phyloP scores from a whole-genome alignment of 2,329 filamentous ascomycete genomes.

The Lachnellula occidentalis region DNA sequence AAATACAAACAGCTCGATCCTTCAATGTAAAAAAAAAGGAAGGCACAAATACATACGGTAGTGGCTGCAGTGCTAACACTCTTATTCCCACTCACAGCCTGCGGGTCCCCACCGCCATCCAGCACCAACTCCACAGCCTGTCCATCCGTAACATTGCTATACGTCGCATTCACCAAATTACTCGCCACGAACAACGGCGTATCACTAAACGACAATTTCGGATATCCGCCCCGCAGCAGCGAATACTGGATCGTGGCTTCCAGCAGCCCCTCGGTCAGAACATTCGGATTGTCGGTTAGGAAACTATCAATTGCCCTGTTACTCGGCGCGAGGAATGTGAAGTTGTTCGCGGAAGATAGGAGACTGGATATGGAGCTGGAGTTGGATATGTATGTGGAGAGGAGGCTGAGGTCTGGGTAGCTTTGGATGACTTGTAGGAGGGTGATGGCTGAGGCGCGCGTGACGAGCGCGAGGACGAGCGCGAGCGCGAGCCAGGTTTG shows the following conservation, averaged over 20 bases:
- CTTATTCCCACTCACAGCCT: constrained; percentile 14
- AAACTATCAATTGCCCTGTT: constrained; percentile 15
- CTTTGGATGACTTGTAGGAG: constrained; percentile 12
- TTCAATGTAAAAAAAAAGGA: no score
- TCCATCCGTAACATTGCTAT: constrained; percentile 21
- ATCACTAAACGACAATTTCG: constrained; percentile 11
- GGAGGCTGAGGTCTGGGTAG: constrained; percentile 13
- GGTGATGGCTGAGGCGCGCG: constrained; percentile 6
- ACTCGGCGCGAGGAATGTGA: constrained; percentile 17
- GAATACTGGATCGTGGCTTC: constrained; percentile 18
- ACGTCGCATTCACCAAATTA: constrained; percentile 11
- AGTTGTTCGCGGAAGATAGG: constrained; percentile 12
- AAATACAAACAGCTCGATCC: background rate
- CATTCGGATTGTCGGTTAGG: constrained; percentile 1
- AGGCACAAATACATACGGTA: constrained; percentile 6
- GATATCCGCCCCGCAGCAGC: constrained; percentile 16
- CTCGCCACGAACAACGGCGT: constrained; percentile 16
- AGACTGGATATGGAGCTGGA: constrained; percentile 7
- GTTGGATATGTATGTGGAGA: constrained; percentile 12
- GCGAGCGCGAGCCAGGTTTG: background rate
- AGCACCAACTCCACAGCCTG: constrained; percentile 15
- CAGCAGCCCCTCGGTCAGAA: constrained; percentile 9
- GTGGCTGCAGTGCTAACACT: constrained; percentile 8
- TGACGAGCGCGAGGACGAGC: constrained; percentile 1
- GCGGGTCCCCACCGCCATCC: constrained; percentile 4